phyloP scores from a whole-genome alignment of 805 yeast genomes.

The Candida dajiaensis region DNA sequence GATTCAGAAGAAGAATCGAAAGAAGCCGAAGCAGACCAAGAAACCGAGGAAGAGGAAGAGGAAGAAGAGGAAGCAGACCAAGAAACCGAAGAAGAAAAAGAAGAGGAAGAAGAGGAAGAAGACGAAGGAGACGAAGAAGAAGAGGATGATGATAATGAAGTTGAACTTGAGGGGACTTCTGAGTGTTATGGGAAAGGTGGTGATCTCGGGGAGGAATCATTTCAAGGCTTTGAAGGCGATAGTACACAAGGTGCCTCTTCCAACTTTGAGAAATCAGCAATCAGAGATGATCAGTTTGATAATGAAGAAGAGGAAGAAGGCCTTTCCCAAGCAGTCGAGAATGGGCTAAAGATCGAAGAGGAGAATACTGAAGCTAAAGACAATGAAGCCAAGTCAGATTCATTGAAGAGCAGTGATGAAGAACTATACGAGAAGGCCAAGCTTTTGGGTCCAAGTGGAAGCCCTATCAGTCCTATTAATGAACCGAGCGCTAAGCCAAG shows the following conservation, averaged over 20 bases:
- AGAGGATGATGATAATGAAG: background rate
- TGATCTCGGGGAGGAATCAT: background rate
- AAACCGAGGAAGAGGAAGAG: conserved; percentile 7
- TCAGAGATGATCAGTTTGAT: background rate
- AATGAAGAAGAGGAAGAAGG: background rate
- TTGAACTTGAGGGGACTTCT: background rate
- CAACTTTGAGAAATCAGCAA: background rate
- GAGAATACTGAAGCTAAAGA: background rate
- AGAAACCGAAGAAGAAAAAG: conserved; percentile 5
- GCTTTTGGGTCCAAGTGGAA: conserved; percentile 9
- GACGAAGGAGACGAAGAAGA: background rate
- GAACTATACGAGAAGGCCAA: conserved; percentile 10
- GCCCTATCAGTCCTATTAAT: background rate
- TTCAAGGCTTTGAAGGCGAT: background rate
- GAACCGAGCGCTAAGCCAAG: background rate
- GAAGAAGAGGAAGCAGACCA: conserved; percentile 3
- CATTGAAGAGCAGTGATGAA: conserved; percentile 11
- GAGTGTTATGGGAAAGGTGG: background rate
- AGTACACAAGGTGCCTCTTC: background rate
- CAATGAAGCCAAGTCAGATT: background rate
- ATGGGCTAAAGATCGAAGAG: background rate
- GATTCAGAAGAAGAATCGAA: conserved; percentile 2
- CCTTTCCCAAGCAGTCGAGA: background rate
- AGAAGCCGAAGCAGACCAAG: conserved; percentile 2
- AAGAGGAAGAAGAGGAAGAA: background rate